Evolutionary conservation across 352 stramenopile species (phyloP).

Genomic region (Globisporangium okanoganense): DNA sequence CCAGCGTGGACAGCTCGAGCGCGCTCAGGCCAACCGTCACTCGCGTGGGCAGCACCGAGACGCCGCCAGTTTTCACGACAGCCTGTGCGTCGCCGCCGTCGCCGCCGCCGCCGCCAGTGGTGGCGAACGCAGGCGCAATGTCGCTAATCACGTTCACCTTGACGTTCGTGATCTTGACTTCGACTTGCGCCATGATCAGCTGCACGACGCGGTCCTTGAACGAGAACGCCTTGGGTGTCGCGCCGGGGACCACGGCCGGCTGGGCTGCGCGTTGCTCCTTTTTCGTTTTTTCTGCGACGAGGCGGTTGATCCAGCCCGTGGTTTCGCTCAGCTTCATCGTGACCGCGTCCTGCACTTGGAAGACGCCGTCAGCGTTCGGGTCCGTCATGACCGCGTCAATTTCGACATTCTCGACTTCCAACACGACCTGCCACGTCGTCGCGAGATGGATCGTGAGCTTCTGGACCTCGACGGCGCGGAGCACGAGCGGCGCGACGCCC

Average conservation of each 20-base stretch:
- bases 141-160: slow-evolving; percentile 34
- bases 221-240: slow-evolving; percentile 28
- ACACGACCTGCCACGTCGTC: slow-evolving; percentile 48
- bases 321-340: slow-evolving; percentile 56
- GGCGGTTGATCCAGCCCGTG: slow-evolving; percentile 26
- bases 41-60: slow-evolving; percentile 27
- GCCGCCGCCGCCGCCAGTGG: too few relatives aligned
- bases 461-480: slow-evolving; percentile 34
- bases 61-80: background rate
- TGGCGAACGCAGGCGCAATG: slow-evolving; percentile 14
- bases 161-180: slow-evolving; percentile 45
- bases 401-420: slow-evolving; percentile 44
- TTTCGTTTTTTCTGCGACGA: slow-evolving; percentile 30
- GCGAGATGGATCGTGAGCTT: slow-evolving; percentile 44
- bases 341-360: slow-evolving; percentile 43
- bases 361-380: slow-evolving; percentile 34
- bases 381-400: slow-evolving; percentile 42
- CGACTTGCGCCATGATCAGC: slow-evolving; percentile 53
- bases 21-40: slow-evolving; percentile 29
- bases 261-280: slow-evolving; percentile 24
- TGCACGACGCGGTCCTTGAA: slow-evolving; percentile 67
- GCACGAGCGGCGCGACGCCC: slow-evolving; percentile 39
- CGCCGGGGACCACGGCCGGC: background rate
- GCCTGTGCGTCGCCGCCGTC: too few relatives aligned
- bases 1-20: slow-evolving; percentile 36